Evolutionary conservation across 2,329 filamentous ascomycete species (phyloP).

Genomic region (Chrysoporthe austroafricana): DNA sequence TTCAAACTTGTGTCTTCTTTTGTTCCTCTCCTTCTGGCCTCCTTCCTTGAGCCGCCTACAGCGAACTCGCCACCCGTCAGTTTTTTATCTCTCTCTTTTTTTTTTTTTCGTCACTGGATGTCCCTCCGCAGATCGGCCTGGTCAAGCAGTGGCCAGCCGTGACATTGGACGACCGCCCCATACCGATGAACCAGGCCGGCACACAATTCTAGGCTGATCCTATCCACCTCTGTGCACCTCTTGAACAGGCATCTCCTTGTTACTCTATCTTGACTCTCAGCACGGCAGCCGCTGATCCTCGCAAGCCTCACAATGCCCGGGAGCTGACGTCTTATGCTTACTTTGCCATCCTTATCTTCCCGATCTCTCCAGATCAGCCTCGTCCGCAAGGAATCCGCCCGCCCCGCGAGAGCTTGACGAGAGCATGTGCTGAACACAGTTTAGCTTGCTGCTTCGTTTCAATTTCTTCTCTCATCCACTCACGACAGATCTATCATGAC

Average conservation of each 20-base stretch:
- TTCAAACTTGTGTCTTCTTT: slow-evolving; percentile 5
- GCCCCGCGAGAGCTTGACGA: slow-evolving; percentile 15
- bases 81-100: too few species aligned
- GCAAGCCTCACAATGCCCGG: slow-evolving; percentile 26
- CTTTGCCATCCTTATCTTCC: slow-evolving; percentile 20
- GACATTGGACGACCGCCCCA: slow-evolving; percentile 14
- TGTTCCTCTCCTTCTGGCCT: slow-evolving; percentile 14
- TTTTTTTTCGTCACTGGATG: not conserved
- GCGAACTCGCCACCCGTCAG: not conserved
- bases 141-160: slow-evolving; percentile 19
- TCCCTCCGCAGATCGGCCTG: slow-evolving; percentile 3
- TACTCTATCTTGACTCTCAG: slow-evolving; percentile 21
- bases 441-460: slow-evolving; percentile 16
- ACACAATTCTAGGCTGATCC: slow-evolving; percentile 17
- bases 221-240: slow-evolving; percentile 11
- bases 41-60: not conserved
- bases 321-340: slow-evolving; percentile 23
- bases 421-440: slow-evolving; percentile 21
- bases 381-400: slow-evolving; percentile 7
- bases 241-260: slow-evolving; percentile 29
- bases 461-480: slow-evolving; percentile 17
- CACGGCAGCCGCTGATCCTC: slow-evolving; percentile 19
- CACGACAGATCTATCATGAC: slow-evolving; percentile 49
- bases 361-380: slow-evolving; percentile 13
- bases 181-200: slow-evolving; percentile 8